Evolutionary conservation across 345 rosid species (phyloP).

Genomic region (Trapa bicornis): DNA sequence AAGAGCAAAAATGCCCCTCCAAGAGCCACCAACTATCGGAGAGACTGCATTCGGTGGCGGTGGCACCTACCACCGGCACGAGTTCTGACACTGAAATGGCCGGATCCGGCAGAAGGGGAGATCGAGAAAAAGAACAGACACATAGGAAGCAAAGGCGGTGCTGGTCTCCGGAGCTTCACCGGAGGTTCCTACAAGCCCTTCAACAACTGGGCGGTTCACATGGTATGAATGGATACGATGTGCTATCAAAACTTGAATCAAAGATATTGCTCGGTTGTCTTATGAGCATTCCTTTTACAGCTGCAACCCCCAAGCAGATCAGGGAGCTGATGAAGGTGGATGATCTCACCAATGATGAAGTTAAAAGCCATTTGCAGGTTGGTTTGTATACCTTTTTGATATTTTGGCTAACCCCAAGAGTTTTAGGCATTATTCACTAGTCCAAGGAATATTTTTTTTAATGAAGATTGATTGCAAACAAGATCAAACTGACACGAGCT

Average conservation of each 20-base stretch:
- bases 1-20: constrained; percentile 22
- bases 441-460: too few relatives aligned
- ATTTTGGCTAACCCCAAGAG: neutral
- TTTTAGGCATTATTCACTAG: neutral
- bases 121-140: constrained; percentile 22
- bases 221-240: neutral
- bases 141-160: constrained; percentile 30
- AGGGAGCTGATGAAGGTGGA: constrained; percentile 95
- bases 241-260: constrained; percentile 1
- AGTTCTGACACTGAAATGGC: constrained; percentile 35
- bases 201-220: neutral
- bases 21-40: constrained; percentile 22
- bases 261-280: neutral
- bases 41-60: constrained; percentile 7
- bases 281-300: constrained; percentile 23
- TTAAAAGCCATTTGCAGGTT: constrained; percentile 98
- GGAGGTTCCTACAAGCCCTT: neutral
- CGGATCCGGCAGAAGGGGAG: constrained; percentile 20
- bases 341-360: constrained; percentile 92
- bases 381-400: constrained; percentile 27
- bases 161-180: constrained; percentile 4
- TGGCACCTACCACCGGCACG: constrained; percentile 32
- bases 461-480: neutral
- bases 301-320: constrained; percentile 88
- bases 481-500: neutral